Conservation (phyloP, 495 filamentous ascomycete species). For the Oidiodendron maius region DNA sequence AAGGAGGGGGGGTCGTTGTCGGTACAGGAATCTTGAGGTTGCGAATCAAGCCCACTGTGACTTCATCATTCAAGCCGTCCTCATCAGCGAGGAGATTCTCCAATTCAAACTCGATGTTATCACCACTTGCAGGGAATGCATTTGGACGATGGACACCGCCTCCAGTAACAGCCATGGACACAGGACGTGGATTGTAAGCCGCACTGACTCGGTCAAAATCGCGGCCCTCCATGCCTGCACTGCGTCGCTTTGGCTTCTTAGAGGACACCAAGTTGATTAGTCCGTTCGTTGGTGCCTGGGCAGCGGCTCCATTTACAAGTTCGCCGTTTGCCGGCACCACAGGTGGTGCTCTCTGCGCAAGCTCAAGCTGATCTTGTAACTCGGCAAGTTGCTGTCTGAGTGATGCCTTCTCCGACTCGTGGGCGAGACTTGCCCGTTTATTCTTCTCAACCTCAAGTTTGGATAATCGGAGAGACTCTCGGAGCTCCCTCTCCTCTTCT, state of each 20-base stretch:
- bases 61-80: slow-evolving; percentile 91
- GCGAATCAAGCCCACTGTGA: slow-evolving; percentile 88
- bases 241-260: slow-evolving; percentile 95
- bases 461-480: slow-evolving; percentile 69
- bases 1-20: slow-evolving; percentile 74
- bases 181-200: slow-evolving; percentile 88
- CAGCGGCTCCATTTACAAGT: slow-evolving; percentile 56
- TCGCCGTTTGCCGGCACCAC: slow-evolving; percentile 60
- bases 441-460: slow-evolving; percentile 72
- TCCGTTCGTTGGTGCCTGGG: slow-evolving; percentile 55
- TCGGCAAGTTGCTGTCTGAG: slow-evolving; percentile 84
- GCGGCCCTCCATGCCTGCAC: slow-evolving; percentile 82
- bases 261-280: slow-evolving; percentile 95
- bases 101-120: slow-evolving; percentile 89
- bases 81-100: slow-evolving; percentile 92
- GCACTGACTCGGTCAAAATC: slow-evolving; percentile 81
- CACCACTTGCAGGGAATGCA: slow-evolving; percentile 68
- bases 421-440: slow-evolving; percentile 59
- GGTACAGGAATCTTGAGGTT: slow-evolving; percentile 94
- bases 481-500: slow-evolving; percentile 78
- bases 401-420: slow-evolving; percentile 76
- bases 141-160: slow-evolving; percentile 56
- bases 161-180: slow-evolving; percentile 83
- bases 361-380: slow-evolving; percentile 86
- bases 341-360: slow-evolving; percentile 65